phyloP scores from a whole-genome alignment of 2,329 filamentous ascomycete species.

The Dactylellina parvicollis region DNA sequence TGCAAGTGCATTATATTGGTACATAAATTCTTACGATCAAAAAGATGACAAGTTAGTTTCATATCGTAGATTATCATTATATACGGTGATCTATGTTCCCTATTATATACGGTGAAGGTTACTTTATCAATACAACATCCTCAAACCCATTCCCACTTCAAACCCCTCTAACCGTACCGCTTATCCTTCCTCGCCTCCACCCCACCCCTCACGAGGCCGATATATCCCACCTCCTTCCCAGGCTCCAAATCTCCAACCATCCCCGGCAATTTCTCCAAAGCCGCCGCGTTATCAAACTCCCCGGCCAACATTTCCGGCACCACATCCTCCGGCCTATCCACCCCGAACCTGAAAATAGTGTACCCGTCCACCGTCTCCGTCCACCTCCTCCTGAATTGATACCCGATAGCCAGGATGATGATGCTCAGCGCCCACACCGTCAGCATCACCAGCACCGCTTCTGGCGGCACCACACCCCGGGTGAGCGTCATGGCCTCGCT shows the following conservation, averaged over 20 bases:
- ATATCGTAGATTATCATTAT: not conserved
- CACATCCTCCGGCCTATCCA: constrained; percentile 46
- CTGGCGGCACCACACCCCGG: constrained; percentile 33
- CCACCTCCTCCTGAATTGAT: constrained; percentile 44
- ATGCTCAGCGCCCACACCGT: constrained; percentile 39
- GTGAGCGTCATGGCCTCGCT: constrained; percentile 20
- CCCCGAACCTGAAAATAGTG: constrained; percentile 44
- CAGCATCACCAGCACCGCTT: constrained; percentile 26
- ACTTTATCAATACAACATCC: not conserved
- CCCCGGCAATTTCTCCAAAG: constrained; percentile 37
- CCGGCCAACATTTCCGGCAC: constrained; percentile 43
- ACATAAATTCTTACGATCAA: too few relatives aligned
- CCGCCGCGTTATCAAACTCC: constrained; percentile 39
- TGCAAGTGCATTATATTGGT: too few relatives aligned
- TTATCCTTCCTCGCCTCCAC: constrained; percentile 31
- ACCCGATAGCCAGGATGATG: constrained; percentile 17
- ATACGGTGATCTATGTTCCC: not conserved
- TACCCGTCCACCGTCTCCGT: constrained; percentile 50
- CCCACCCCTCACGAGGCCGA: constrained; percentile 36
- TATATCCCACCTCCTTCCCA: constrained; percentile 36
- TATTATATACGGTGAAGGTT: constrained; percentile 24
- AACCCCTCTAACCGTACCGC: constrained; percentile 29
- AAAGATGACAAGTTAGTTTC: too few relatives aligned
- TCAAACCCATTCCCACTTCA: too few relatives aligned
- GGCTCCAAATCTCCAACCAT: constrained; percentile 51